These are phyloP conservation scores for Huntiella abstrusa DNA, from an alignment of 2,329 filamentous ascomycete species.

Conservation along the genomic window DNA sequence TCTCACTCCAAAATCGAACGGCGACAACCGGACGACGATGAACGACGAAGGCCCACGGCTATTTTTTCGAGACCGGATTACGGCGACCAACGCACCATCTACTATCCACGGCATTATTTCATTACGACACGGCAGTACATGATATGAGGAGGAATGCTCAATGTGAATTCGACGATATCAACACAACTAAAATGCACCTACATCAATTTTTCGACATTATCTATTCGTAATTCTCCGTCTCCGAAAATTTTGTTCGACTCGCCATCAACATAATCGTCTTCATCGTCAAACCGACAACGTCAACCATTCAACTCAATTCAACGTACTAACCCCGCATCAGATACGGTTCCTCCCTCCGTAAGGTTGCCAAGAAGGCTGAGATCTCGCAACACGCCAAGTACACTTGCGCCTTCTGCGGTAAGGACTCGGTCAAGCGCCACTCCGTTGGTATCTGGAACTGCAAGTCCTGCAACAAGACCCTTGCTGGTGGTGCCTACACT, in stretches of 20 bases:
- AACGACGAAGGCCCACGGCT: background rate
- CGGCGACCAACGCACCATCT: no score
- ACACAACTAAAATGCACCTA: background rate
- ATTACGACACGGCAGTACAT: no score
- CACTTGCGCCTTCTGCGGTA: slow-evolving; percentile 96
- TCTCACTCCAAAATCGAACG: slow-evolving; percentile 1
- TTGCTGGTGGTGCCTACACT: slow-evolving; percentile 65
- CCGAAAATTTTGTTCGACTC: background rate
- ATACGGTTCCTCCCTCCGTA: slow-evolving; percentile 98
- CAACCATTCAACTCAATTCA: background rate
- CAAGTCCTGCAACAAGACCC: slow-evolving; percentile 84
- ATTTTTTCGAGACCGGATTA: background rate
- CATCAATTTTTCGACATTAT: background rate
- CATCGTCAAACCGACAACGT: background rate
- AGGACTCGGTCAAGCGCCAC: slow-evolving; percentile 80
- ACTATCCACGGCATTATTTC: no score
- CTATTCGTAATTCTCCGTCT: background rate
- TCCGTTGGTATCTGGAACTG: slow-evolving; percentile 95
- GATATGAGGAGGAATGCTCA: no score
- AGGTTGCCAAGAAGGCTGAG: slow-evolving; percentile 98
- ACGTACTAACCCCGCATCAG: slow-evolving; percentile 26
- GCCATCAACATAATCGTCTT: background rate
- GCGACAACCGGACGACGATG: background rate
- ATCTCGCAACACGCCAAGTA: slow-evolving; percentile 96
- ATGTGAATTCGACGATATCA: no score